These are phyloP conservation scores for Corymbia maculata DNA, from an alignment of 345 rosid species.

Conservation along the genomic window DNA sequence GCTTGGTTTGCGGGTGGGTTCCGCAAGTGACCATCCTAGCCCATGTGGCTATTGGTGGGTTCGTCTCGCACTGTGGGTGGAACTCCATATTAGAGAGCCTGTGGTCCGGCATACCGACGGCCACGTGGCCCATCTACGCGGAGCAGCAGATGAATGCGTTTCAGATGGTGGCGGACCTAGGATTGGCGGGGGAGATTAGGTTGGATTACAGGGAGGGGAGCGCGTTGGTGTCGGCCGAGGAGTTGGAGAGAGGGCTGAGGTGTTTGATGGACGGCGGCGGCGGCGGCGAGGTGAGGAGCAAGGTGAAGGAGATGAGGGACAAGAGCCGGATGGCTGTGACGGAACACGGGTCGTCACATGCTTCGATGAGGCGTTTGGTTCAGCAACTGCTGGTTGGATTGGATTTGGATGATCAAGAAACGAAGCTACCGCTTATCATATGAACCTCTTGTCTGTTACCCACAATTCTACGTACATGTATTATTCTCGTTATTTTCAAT, in stretches of 20 bases:
- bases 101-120: slow-evolving; percentile 6
- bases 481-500: background rate
- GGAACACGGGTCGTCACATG: slow-evolving; percentile 4
- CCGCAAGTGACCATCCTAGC: slow-evolving; percentile 10
- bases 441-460: background rate
- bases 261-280: slow-evolving; percentile 6
- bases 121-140: slow-evolving; percentile 19
- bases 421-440: background rate
- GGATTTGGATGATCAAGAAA: background rate
- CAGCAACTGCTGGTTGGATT: background rate
- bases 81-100: slow-evolving; percentile 15
- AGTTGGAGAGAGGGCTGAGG: background rate
- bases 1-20: slow-evolving; percentile 10
- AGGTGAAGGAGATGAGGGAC: slow-evolving; percentile 6
- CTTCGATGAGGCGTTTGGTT: background rate
- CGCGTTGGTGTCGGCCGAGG: background rate
- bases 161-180: slow-evolving; percentile 8
- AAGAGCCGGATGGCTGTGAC: background rate
- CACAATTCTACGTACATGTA: background rate
- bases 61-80: slow-evolving; percentile 16
- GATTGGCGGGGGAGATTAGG: slow-evolving; percentile 9
- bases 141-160: slow-evolving; percentile 23
- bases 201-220: slow-evolving; percentile 8
- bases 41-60: slow-evolving; percentile 9
- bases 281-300: slow-evolving; percentile 1